Percentiles rank a stretch among this genome's conserved stretches.
Evolutionary conservation across 1,284 basidiomycete species (phyloP).

Genomic region (Exobasidium cylindrosporum): DNA sequence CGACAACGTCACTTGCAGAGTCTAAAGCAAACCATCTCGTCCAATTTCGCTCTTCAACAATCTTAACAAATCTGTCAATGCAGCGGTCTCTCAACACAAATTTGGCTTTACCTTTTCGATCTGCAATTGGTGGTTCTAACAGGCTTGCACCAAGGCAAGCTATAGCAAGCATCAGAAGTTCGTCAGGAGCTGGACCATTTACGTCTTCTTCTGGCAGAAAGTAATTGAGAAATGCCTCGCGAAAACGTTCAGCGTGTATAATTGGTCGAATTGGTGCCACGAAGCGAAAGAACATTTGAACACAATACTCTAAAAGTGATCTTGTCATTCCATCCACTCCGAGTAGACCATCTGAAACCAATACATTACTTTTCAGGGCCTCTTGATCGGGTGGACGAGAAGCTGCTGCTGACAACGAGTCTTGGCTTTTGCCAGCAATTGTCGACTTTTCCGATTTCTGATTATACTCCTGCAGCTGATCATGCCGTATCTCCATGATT

Average conservation of each 20-base stretch:
- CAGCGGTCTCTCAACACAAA: background rate
- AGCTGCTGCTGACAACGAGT: background rate
- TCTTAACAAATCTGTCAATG: background rate
- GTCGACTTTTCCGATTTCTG: background rate
- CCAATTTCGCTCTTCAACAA: slow-evolving; percentile 2
- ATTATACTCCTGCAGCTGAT: background rate
- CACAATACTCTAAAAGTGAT: background rate
- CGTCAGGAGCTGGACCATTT: background rate
- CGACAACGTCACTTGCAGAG: background rate
- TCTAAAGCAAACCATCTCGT: background rate
- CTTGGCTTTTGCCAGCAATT: background rate
- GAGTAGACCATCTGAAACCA: background rate
- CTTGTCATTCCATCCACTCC: slow-evolving; percentile 7
- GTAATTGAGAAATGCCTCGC: background rate
- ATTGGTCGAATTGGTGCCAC: slow-evolving; percentile 8
- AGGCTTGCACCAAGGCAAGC: background rate
- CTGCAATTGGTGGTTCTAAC: slow-evolving; percentile 4
- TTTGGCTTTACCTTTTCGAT: background rate
- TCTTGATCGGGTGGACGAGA: background rate
- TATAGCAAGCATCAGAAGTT: slow-evolving; percentile 2
- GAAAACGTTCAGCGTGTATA: background rate
- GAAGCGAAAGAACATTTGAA: slow-evolving; percentile 3
- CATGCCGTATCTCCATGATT: background rate
- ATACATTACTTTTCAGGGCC: no score
- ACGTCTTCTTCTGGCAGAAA: background rate